A percentile compares a stretch with the other conserved stretches of the same genome.
Evolutionary conservation across 2,329 filamentous ascomycete genomes (phyloP).

Genomic region (Aspergillus novofumigatus): DNA sequence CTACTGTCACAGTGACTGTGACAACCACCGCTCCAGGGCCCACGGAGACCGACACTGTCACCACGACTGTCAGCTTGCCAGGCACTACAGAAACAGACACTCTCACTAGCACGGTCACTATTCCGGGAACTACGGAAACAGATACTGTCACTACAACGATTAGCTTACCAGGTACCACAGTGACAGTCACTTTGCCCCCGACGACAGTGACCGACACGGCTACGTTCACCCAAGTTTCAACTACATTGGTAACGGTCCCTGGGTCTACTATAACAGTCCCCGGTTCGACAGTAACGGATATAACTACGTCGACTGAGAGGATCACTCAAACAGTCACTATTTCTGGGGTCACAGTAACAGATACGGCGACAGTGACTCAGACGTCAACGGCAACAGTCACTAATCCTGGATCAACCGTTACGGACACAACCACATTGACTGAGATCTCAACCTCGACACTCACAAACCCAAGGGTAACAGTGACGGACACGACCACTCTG

Average conservation of each 20-base stretch:
- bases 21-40: not conserved
- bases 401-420: not conserved
- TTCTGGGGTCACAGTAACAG: not conserved
- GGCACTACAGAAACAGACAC: not conserved
- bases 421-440: not conserved
- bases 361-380: not conserved
- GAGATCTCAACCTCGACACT: not conserved
- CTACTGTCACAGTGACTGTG: not conserved
- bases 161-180: not conserved
- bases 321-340: not conserved
- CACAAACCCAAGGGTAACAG: not conserved
- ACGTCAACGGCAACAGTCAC: not conserved
- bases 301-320: not conserved
- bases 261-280: constrained; percentile 1
- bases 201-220: not conserved
- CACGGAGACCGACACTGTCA: not conserved
- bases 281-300: constrained; percentile 3
- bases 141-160: not conserved
- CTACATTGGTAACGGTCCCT: not conserved
- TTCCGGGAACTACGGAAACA: not conserved
- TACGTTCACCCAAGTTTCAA: constrained; percentile 4
- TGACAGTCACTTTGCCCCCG: constrained; percentile 20
- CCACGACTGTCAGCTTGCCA: not conserved
- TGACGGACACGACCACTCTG: not conserved
- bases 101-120: not conserved